phyloP scores from a whole-genome alignment of 768 basidiomycete species.

The Xerocomellus amylosporus region DNA sequence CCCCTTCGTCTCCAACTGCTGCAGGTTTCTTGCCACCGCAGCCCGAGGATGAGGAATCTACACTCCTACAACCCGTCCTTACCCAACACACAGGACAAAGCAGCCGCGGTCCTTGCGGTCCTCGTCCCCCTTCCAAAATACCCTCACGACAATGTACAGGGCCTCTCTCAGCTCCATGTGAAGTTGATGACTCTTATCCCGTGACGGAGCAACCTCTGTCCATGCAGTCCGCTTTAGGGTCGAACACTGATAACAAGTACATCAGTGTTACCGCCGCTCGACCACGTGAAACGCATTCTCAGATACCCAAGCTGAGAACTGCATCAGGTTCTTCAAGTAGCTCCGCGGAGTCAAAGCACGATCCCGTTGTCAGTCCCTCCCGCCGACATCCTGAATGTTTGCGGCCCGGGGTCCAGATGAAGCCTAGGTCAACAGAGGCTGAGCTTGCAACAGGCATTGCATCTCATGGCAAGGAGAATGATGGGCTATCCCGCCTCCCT shows the following conservation, averaged over 20 bases:
- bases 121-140: slow-evolving; percentile 38
- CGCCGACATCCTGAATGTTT: slow-evolving; percentile 4
- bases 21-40: neutral
- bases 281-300: slow-evolving; percentile 19
- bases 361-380: neutral
- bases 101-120: slow-evolving; percentile 43
- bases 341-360: slow-evolving; percentile 18
- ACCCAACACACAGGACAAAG: slow-evolving; percentile 20
- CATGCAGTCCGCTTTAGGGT: slow-evolving; percentile 5
- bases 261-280: neutral
- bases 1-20: slow-evolving; percentile 4
- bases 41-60: slow-evolving; percentile 1
- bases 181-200: neutral
- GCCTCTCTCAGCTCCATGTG: slow-evolving; percentile 5
- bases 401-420: slow-evolving; percentile 1
- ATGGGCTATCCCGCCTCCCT: slow-evolving; percentile 28
- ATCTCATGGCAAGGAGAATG: slow-evolving; percentile 23
- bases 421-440: neutral
- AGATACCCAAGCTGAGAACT: slow-evolving; percentile 30
- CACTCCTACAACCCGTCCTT: neutral
- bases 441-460: neutral
- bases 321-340: slow-evolving; percentile 26
- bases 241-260: slow-evolving; percentile 12
- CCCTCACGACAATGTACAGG: slow-evolving; percentile 31
- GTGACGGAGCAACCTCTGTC: neutral